Evolutionary conservation across 805 yeast species (phyloP), one percentile per base, ranked within the genome.

Genomic region (Hanseniaspora guilliermondii): DNA sequence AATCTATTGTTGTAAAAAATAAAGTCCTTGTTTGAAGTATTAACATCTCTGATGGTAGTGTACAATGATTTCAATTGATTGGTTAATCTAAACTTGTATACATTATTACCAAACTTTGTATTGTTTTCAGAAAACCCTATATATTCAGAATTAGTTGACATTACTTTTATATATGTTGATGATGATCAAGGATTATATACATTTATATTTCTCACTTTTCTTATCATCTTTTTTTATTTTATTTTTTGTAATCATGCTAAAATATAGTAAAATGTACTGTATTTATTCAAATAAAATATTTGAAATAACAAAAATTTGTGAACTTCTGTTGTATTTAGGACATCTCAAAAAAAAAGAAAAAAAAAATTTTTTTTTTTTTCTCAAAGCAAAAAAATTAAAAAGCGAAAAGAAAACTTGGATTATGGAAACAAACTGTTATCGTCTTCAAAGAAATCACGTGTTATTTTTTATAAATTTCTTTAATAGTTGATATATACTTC

Each of bases 1-100:
- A 93, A 89, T 67, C 99, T 76, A 66, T 93, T 97, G 12, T 97
- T 80, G 68, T 91, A 93, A 68, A 93, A 93, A 53, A 93, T 91
- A 65, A 93, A 93, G 65, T 93, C 97, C 2, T 93, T 86, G 64
- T 98, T 79, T 56, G 78, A 74, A 17, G 98, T 91, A 55, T 70
- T 70, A 62, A 76, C 77, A 68, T 87, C 86, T 65, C 99, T 82
- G 63, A 93, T 88, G 64, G 89, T 88, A 17, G 96, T 83, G 73
- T 85, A 91, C 54, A 93, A 73, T 27, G 96, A 94, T 48, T 77
- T 71, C 60, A 93, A 73, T 70, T 93, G 99, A 72, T 88, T 87
- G 38, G 96, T 87, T 68, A 86, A 96, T 53, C 85, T 85, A 45
- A 91, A 76, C 19, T 85, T 66, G 45, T 79, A 71, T 40, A 87